Evolutionary conservation across 2,329 filamentous ascomycete species (phyloP), one percentile per base, ranked within the genome.

Genomic region (Spiromastix sp.): DNA sequence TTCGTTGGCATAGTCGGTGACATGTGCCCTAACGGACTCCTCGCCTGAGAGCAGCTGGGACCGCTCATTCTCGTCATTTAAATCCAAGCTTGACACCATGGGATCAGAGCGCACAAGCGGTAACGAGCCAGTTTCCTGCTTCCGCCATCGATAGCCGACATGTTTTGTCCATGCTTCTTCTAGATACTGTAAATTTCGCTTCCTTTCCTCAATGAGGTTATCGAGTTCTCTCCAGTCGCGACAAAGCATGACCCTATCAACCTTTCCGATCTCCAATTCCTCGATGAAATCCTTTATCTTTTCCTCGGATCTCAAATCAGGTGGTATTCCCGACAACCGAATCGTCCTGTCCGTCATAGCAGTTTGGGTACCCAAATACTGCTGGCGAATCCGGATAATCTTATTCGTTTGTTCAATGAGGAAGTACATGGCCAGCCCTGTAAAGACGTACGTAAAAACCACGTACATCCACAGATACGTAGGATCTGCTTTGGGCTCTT

Each of bases 291-390:
- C 70, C 54, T 85, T 91, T 46, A 98, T 85, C 48, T 80, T 80
- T 7, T 77, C 73, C 56, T 96, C 89, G 0, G 81, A 81, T 38
- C 84, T 74, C 40, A 96, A 62, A 16, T 89, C 78, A 3, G 60
- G 54, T 0, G 93, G 91, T 15, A 98, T 89, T 0, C 89, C 89
- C 0, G 89, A 91, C 12, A 98, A 64, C 16, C 85, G 79, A 49
- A 98, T 87, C 0, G 91, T 98, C 20, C 87, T 78, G 59, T 98
- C 91, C 1, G 91, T 96, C 34, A 95, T 76, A n/a, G 89, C 96
- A 0, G 83, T 87, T 58, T 96, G 89, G 15, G 80, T 85, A 9
- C 91, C 91, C 7, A 98, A 71, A 53, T 95, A 98, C 39, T 86
- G 78, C 57, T 98, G 91, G 16, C 91, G 72, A 19, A 89, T 74